These are phyloP conservation scores for Acer yangbiense DNA, from an alignment of 345 rosid species.

Conservation along the genomic window DNA sequence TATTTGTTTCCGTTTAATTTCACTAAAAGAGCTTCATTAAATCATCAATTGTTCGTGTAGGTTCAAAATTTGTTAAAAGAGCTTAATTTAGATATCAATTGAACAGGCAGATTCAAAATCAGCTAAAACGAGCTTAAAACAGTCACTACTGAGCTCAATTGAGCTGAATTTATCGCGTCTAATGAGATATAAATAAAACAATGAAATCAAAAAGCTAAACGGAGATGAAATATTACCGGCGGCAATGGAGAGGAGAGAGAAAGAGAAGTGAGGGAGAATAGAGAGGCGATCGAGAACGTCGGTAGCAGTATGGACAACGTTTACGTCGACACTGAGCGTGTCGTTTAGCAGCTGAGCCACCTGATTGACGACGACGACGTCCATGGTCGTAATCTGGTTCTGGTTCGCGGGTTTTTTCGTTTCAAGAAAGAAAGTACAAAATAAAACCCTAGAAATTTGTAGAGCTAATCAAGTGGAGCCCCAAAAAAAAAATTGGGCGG, in stretches of 20 bases:
- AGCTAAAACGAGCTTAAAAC: background rate
- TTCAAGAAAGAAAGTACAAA: background rate
- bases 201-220: background rate
- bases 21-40: background rate
- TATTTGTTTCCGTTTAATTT: background rate
- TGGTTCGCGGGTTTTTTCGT: background rate
- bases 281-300: conserved; percentile 72
- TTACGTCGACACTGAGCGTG: conserved; percentile 63
- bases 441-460: conserved; percentile 11
- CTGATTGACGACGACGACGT: conserved; percentile 26
- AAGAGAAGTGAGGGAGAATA: conserved; percentile 63
- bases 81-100: background rate
- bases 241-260: conserved; percentile 69
- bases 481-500: conserved; percentile 15
- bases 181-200: background rate
- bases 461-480: background rate
- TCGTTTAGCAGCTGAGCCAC: conserved; percentile 58
- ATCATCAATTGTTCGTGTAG: background rate
- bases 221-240: conserved; percentile 36
- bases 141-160: background rate
- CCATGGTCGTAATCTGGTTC: conserved; percentile 31
- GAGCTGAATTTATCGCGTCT: background rate
- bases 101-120: background rate
- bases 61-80: background rate
- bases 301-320: conserved; percentile 47